Percentiles rank a stretch among this genome's conserved stretches.
Conservation (phyloP, 345 rosid species). For the Gossypium anomalum region DNA sequence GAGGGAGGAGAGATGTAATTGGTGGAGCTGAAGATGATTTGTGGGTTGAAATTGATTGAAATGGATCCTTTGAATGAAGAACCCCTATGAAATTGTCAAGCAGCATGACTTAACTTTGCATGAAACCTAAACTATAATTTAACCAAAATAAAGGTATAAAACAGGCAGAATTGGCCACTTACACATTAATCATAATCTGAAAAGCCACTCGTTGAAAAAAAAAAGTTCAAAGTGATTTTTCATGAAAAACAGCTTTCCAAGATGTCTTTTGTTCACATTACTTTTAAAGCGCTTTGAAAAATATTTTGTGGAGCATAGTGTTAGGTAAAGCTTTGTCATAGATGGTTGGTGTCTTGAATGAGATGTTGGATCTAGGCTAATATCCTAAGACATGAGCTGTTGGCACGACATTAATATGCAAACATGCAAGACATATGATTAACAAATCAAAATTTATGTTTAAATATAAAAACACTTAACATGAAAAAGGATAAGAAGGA, state of each 20-base stretch:
- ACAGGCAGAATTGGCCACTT: slow-evolving; percentile 11
- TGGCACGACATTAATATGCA: no score
- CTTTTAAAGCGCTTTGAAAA: neutral
- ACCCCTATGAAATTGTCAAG: slow-evolving; percentile 43
- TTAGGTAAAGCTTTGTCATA: slow-evolving; percentile 44
- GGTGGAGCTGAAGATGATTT: slow-evolving; percentile 35
- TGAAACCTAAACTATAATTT: slow-evolving; percentile 17
- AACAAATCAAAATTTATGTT: no score
- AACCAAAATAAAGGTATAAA: neutral
- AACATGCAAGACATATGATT: no score
- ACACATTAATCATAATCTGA: neutral
- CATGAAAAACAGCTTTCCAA: neutral
- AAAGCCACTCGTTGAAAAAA: neutral
- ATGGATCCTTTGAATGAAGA: slow-evolving; percentile 63
- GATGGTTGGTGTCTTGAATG: slow-evolving; percentile 26
- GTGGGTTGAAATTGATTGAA: slow-evolving; percentile 36
- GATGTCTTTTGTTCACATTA: neutral
- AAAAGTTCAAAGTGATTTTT: neutral
- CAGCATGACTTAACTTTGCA: slow-evolving; percentile 1
- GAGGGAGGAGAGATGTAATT: slow-evolving; percentile 42
- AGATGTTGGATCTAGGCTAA: slow-evolving; percentile 25
- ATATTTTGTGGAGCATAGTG: slow-evolving; percentile 11
- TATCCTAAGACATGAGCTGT: slow-evolving; percentile 4
- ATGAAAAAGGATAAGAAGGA: neutral
- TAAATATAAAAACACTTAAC: no score